These are phyloP conservation scores for Trichoderma harzianum DNA, from an alignment of 2,329 filamentous ascomycete species.

Conservation along the genomic window DNA sequence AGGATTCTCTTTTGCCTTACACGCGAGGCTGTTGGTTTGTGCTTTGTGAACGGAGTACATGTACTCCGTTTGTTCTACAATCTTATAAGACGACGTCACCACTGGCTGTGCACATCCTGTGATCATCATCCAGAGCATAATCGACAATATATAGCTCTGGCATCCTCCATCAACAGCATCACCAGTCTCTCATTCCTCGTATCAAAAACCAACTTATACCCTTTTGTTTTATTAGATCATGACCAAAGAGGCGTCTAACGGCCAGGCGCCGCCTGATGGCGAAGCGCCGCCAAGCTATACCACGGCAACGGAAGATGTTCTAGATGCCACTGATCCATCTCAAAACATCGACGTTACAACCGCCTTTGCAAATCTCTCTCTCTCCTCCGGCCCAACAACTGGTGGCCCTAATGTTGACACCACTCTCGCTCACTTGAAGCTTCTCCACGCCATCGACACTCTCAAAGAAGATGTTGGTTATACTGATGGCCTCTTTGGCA, in stretches of 20 bases:
- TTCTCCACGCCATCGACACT: conserved; percentile 64
- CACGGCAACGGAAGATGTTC: neutral
- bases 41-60: neutral
- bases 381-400: neutral
- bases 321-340: neutral
- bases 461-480: conserved; percentile 67
- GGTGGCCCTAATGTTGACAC: conserved; percentile 38
- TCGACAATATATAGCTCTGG: neutral
- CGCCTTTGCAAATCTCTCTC: conserved; percentile 7
- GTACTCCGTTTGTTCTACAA: neutral
- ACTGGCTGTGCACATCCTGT: neutral
- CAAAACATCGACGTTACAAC: conserved; percentile 4
- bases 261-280: neutral
- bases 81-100: neutral
- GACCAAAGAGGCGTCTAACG: neutral
- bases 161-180: neutral
- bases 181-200: neutral
- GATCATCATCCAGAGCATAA: neutral
- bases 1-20: neutral
- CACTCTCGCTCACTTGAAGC: conserved; percentile 70
- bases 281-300: conserved; percentile 1
- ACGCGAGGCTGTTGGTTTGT: neutral
- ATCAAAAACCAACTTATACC: neutral
- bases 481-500: conserved; percentile 63
- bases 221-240: neutral